A percentile compares a stretch with the other conserved stretches of the same genome.
These are phyloP conservation scores for Pulveroboletus sp. DNA, from an alignment of 768 basidiomycete genomes.

Conservation along the genomic window DNA sequence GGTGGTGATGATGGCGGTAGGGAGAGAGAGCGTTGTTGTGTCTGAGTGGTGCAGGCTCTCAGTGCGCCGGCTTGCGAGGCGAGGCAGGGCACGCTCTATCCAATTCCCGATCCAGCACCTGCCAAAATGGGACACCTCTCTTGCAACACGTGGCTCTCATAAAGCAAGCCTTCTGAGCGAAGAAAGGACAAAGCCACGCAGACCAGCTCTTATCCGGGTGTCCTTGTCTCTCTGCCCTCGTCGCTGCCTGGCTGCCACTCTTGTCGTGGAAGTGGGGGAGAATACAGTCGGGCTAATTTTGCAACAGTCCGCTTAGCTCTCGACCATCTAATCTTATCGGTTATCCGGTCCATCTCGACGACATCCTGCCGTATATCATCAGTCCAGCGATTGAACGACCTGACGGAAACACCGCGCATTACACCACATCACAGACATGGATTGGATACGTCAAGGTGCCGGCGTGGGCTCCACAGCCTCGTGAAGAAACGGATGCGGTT, in stretches of 20 bases:
- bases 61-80: conserved; percentile 29
- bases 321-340: conserved; percentile 31
- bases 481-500: conserved; percentile 15
- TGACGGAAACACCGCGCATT: conserved; percentile 4
- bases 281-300: conserved; percentile 3
- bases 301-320: conserved; percentile 6
- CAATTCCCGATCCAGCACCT: conserved; percentile 26
- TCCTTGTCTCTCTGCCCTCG: conserved; percentile 4
- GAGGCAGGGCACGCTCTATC: conserved; percentile 32
- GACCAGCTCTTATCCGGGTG: background rate
- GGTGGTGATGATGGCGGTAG: conserved; percentile 6
- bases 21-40: conserved; percentile 17
- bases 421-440: conserved; percentile 18
- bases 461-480: conserved; percentile 28
- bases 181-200: background rate
- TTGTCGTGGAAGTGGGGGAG: background rate
- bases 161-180: background rate
- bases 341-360: conserved; percentile 11
- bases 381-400: conserved; percentile 3
- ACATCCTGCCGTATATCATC: conserved; percentile 11
- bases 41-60: conserved; percentile 14
- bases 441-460: conserved; percentile 26
- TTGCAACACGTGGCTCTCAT: conserved; percentile 26
- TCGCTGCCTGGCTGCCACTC: background rate
- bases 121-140: conserved; percentile 23